These are phyloP conservation scores for Bolboschoenoplectus hybrid DNA, from an alignment of 202 grass and related monocot genomes.

Conservation along the genomic window DNA sequence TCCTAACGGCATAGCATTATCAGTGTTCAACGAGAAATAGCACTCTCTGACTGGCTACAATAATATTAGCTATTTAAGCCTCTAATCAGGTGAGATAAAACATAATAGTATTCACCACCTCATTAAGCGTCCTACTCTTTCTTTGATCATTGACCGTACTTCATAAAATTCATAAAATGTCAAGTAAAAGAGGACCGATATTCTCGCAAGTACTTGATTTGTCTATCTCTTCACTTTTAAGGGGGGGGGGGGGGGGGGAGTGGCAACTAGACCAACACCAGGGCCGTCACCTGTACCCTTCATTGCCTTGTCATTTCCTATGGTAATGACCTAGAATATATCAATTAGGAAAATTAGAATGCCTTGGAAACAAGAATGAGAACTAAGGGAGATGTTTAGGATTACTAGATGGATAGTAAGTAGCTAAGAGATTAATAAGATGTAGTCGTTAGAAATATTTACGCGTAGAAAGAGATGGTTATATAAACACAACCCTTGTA, in stretches of 20 bases:
- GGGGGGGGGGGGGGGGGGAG: not conserved
- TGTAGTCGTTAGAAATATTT: too few species aligned
- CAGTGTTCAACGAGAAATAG: not conserved
- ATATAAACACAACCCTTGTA: too few species aligned
- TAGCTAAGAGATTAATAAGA: not conserved
- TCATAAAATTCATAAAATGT: not conserved
- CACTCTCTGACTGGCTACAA: not conserved
- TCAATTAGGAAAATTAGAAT: not conserved
- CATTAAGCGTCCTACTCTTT: not conserved
- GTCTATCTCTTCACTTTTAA: conserved; percentile 6
- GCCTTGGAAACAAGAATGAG: not conserved
- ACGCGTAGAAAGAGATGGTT: too few species aligned
- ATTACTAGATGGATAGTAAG: not conserved
- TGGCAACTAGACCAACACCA: not conserved
- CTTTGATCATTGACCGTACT: not conserved
- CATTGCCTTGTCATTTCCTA: conserved; percentile 12
- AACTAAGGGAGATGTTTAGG: not conserved
- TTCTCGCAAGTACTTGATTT: not conserved
- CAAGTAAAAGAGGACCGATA: not conserved
- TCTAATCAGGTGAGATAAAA: not conserved
- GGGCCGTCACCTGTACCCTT: not conserved
- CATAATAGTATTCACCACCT: not conserved
- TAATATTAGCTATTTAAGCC: not conserved
- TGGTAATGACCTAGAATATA: not conserved
- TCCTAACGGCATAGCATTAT: not conserved